Evolutionary conservation across 2,329 filamentous ascomycete genomes (phyloP).

Genomic region (Elsinoe batatas): DNA sequence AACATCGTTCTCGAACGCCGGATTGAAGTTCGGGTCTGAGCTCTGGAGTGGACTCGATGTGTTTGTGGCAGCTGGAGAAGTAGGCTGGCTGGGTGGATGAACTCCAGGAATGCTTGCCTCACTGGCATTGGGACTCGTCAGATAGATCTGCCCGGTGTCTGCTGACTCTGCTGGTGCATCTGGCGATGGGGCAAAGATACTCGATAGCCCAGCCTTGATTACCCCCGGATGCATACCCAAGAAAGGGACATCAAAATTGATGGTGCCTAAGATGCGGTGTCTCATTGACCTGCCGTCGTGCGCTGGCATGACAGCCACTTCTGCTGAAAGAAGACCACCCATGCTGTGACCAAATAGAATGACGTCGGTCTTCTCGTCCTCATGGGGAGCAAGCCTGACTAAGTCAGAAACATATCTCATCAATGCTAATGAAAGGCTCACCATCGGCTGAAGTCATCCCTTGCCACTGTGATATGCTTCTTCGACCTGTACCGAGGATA

Average conservation of each 20-base stretch:
- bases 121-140: neutral
- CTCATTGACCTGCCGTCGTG: conserved; percentile 40
- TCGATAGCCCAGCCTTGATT: conserved; percentile 68
- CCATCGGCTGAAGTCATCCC: conserved; percentile 76
- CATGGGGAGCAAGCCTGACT: conserved; percentile 61
- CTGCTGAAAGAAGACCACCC: conserved; percentile 73
- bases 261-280: conserved; percentile 67
- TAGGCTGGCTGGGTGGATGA: neutral
- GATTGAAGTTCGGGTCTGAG: conserved; percentile 59
- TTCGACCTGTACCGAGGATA: conserved; percentile 74
- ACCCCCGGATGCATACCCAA: conserved; percentile 84
- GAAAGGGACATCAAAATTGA: conserved; percentile 80
- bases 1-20: conserved; percentile 65
- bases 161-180: conserved; percentile 24
- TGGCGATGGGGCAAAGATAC: conserved; percentile 54
- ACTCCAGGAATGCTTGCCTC: neutral
- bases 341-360: conserved; percentile 82
- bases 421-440: conserved; percentile 25
- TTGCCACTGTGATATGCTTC: conserved; percentile 59
- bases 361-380: conserved; percentile 63
- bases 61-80: neutral
- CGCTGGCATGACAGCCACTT: conserved; percentile 56
- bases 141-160: neutral
- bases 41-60: conserved; percentile 27
- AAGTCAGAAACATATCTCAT: conserved; percentile 2